Percentiles rank a stretch among this genome's conserved stretches.
Conservation (phyloP, 2,329 filamentous ascomycete genomes). For the Cadophora malorum region DNA sequence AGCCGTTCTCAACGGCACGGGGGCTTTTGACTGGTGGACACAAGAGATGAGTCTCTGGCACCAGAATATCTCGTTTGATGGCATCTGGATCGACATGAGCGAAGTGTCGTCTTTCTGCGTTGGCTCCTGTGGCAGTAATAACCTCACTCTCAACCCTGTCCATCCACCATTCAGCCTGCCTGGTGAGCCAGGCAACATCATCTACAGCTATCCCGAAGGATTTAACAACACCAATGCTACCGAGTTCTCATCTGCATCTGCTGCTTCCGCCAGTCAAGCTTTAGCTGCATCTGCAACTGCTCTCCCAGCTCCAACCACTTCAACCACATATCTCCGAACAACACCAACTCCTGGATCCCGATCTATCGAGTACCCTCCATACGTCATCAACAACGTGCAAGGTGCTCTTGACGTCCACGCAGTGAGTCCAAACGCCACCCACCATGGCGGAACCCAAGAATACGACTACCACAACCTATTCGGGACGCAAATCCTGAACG, state of each 20-base stretch:
- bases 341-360: conserved; percentile 68
- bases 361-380: conserved; percentile 76
- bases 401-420: conserved; percentile 77
- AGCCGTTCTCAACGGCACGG: conserved; percentile 63
- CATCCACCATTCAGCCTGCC: conserved; percentile 71
- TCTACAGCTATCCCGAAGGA: conserved; percentile 69
- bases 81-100: conserved; percentile 65
- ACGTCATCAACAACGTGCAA: conserved; percentile 75
- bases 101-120: conserved; percentile 70
- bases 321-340: conserved; percentile 59
- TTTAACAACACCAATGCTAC: conserved; percentile 74
- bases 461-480: conserved; percentile 87
- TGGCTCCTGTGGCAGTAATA: conserved; percentile 72
- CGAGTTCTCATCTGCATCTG: conserved; percentile 66
- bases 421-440: conserved; percentile 78
- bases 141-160: conserved; percentile 70
- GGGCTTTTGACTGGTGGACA: conserved; percentile 73
- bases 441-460: conserved; percentile 73
- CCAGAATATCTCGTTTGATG: conserved; percentile 56
- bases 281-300: conserved; percentile 45
- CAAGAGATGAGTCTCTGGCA: conserved; percentile 65
- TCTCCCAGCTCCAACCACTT: conserved; percentile 40
- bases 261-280: conserved; percentile 58
- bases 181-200: conserved; percentile 65
- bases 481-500: conserved; percentile 76